Conservation (phyloP, 2,329 filamentous ascomycete genomes). For the Monosporascus ibericus region DNA sequence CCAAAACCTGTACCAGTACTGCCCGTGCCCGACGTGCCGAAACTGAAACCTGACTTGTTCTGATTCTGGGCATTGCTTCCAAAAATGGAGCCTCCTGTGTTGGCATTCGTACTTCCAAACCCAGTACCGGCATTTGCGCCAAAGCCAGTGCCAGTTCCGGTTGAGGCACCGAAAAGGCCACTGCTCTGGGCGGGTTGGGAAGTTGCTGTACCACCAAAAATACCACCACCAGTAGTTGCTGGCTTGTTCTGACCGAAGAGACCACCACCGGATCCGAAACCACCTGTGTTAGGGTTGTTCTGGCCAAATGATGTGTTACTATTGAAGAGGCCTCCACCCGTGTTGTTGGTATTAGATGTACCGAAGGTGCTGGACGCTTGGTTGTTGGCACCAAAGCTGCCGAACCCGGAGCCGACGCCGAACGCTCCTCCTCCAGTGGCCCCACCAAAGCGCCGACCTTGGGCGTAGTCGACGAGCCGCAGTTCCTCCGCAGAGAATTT, state of each 20-base stretch:
- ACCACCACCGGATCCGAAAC: constrained; percentile 24
- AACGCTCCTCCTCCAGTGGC: constrained; percentile 80
- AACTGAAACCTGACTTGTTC: constrained; percentile 20
- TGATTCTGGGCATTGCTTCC: constrained; percentile 22
- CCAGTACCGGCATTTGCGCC: constrained; percentile 37
- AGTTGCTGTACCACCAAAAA: constrained; percentile 34
- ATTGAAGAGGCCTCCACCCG: constrained; percentile 35
- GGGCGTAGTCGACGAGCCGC: constrained; percentile 78
- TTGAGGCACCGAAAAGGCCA: constrained; percentile 25
- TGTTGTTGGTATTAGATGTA: constrained; percentile 25
- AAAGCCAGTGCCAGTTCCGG: constrained; percentile 40
- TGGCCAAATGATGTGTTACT: constrained; percentile 21
- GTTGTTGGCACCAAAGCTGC: constrained; percentile 38
- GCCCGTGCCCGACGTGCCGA: constrained; percentile 12
- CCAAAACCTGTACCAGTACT: constrained; percentile 9
- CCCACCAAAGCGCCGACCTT: constrained; percentile 80
- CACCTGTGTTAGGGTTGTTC: constrained; percentile 13
- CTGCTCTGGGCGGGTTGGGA: constrained; percentile 17
- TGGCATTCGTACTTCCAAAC: constrained; percentile 39
- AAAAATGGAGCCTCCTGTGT: constrained; percentile 32
- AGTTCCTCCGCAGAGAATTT: constrained; percentile 89
- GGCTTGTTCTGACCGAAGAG: constrained; percentile 35
- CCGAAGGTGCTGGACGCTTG: constrained; percentile 24
- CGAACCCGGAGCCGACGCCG: constrained; percentile 54
- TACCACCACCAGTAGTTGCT: constrained; percentile 22